These are phyloP conservation scores for Murraya paniculata DNA, from an alignment of 345 rosid genomes.

Conservation along the genomic window DNA sequence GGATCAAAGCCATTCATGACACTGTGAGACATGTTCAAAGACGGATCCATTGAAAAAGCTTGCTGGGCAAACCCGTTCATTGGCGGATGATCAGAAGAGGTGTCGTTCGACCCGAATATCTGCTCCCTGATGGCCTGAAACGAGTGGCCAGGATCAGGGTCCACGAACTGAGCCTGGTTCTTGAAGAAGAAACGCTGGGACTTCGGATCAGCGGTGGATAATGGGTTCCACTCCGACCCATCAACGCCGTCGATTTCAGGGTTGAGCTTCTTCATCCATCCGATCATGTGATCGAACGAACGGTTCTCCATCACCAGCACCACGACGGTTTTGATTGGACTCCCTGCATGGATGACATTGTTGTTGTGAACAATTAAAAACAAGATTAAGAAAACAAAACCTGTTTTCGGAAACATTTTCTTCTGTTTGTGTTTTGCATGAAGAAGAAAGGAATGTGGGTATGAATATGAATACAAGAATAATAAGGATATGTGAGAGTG, in stretches of 20 bases:
- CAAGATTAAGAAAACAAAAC: neutral
- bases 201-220: slow-evolving; percentile 47
- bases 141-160: slow-evolving; percentile 97
- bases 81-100: slow-evolving; percentile 58
- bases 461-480: too few species aligned
- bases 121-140: slow-evolving; percentile 91
- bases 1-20: slow-evolving; percentile 90
- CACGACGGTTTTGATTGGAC: slow-evolving; percentile 67
- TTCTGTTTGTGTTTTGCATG: neutral
- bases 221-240: slow-evolving; percentile 57
- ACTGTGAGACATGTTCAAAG: slow-evolving; percentile 48
- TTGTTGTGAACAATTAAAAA: neutral
- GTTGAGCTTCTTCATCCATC: slow-evolving; percentile 94
- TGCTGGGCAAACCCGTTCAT: slow-evolving; percentile 93
- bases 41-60: slow-evolving; percentile 59
- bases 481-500: neutral
- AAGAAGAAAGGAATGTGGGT: neutral
- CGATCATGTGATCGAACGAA: slow-evolving; percentile 95
- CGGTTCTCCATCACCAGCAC: slow-evolving; percentile 92
- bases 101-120: slow-evolving; percentile 71
- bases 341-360: slow-evolving; percentile 17
- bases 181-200: slow-evolving; percentile 44
- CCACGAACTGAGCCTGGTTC: slow-evolving; percentile 63
- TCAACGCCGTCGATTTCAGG: slow-evolving; percentile 82
- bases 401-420: slow-evolving; percentile 10